phyloP scores from a whole-genome alignment of 371 early-diverging fungal genomes.

The Batkoa obscura region DNA sequence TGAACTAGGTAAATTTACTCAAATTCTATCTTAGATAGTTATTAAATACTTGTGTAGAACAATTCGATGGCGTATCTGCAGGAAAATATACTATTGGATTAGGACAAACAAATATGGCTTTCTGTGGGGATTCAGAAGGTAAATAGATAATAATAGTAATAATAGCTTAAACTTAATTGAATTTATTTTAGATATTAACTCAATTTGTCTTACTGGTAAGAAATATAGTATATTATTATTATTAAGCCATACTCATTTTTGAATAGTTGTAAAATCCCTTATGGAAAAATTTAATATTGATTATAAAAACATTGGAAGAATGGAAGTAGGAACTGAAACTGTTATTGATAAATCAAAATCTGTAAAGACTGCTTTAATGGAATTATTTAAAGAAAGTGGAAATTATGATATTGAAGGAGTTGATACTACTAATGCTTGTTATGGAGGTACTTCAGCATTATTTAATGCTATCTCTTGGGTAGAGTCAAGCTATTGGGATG shows the following conservation, averaged over 20 bases:
- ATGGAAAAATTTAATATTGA: conserved; percentile 79
- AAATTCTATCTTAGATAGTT: not conserved
- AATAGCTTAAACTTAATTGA: not conserved
- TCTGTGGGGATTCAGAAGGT: conserved; percentile 92
- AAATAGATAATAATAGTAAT: not conserved
- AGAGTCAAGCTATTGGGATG: conserved; percentile 84
- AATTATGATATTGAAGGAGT: conserved; percentile 90
- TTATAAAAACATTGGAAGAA: conserved; percentile 69
- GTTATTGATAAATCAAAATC: conserved; percentile 96
- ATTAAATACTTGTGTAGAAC: conserved; percentile 20
- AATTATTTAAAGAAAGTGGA: conserved; percentile 72
- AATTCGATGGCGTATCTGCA: conserved; percentile 76
- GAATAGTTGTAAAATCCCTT: conserved; percentile 64
- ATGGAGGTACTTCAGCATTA: conserved; percentile 92
- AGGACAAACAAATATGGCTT: conserved; percentile 87
- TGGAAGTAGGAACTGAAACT: conserved; percentile 98
- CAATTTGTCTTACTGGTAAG: conserved; percentile 8
- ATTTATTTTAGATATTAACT: conserved; percentile 10
- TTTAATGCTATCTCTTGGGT: conserved; percentile 94
- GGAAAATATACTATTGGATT: conserved; percentile 97
- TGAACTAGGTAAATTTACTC: conserved; percentile 23
- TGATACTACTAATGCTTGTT: conserved; percentile 97
- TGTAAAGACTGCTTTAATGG: conserved; percentile 90
- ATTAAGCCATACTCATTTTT: not conserved
- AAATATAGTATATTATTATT: not conserved